Base-by-base conservation (phyloP, 345 rosid species). In the Salix udensis region DNA sequence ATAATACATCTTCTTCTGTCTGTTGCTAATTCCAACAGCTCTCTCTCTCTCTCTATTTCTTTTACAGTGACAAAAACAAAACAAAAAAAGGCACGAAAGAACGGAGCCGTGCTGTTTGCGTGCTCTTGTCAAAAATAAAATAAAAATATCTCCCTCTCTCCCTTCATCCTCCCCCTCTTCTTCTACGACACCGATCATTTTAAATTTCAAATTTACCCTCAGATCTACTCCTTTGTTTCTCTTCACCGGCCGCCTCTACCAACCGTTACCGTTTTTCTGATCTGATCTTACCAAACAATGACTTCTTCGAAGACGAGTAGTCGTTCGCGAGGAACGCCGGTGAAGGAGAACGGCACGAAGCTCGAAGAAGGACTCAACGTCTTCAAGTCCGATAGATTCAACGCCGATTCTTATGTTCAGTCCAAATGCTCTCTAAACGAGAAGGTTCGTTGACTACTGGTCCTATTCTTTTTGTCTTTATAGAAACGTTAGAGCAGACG, bases 351-450 rank as follows among this genome's bases (percentile, higher is more conserved):
- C 81, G 98, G 94, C 61, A 80, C 79, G 14, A 89, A 85, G 81
- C 82, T 89, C 60, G 98, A 96, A 78, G 99, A 94, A 88, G 97
- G 96, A 30, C 86, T 96, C 70, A 83, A 73, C 74, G 84, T 87
- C 11, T 96, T 96, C 92, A 94, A 89, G 92, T 89, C 99, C 69
- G 98, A 94, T 52, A 89, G 80, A 83, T 96, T 94, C 87, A 94
- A 96, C 79, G 96, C 98, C 80, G 97, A 94, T 46, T 86, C 89
- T 74, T 96, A 85, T 84, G 92, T 96, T 67, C 97, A 92, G 88
- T 87, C 99, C 77, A 96, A 92, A 85, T 94, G 98, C 82, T 86
- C 98, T 55, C 94, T 96, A 84, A 91, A 88, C 88, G 99, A 96
- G 74, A 96, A 94, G 97, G 99, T 96, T 64, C 42, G 70, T 36